Evolutionary conservation across 225 moss, liverwort and hornwort species (phyloP), one percentile per base, ranked within the genome.

Genomic region (Rhytidiadelphus loreus): DNA sequence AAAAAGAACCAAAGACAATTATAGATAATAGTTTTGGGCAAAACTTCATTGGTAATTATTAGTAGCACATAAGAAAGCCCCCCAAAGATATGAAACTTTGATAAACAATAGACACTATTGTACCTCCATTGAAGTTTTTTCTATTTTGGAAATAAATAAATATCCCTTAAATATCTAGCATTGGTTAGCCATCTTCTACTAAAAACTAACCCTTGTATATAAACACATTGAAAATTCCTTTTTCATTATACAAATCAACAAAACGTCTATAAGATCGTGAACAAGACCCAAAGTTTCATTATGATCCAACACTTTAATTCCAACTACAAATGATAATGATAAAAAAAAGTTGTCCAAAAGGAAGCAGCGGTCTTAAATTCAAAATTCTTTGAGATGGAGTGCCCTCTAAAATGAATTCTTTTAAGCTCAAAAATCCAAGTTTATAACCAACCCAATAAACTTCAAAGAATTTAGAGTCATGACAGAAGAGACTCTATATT

Each of bases 51-150:
- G 3, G 8, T 35, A 6, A 35, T 76, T 52, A 22, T 33, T 13
- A 35, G 3, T 8, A 22, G 22, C 0, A 76, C 0, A 6, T 33
- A 5, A 35, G 0, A 53, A 33, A 33, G 12, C 3, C 1, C 2
- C 13, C 3, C 8, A 35, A 35, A 53, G 23, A 13, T 55, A 55
- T 24, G 9, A 30, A 50, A 53, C 8, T 35, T 77, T 2, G 0
- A 1, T 15, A 35, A 5, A 53, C 22, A 35, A 33, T 77, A 37
- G 14, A 77, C 53, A 6, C 9, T 53, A 35, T 2, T 53, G 3
- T 15, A 37, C 4, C 37, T 77, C 9, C 4, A 55, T 37, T 55
- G 24, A 77, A 55, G 8, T 15, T 25, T 70, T 23, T 41, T 41
- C 4, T 24, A 35, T 77, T 37, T 77, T 24, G 8, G 6, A 77